These are phyloP conservation scores for Volvox carteri DNA, from an alignment of 163 green algal species.

Conservation along the genomic window DNA sequence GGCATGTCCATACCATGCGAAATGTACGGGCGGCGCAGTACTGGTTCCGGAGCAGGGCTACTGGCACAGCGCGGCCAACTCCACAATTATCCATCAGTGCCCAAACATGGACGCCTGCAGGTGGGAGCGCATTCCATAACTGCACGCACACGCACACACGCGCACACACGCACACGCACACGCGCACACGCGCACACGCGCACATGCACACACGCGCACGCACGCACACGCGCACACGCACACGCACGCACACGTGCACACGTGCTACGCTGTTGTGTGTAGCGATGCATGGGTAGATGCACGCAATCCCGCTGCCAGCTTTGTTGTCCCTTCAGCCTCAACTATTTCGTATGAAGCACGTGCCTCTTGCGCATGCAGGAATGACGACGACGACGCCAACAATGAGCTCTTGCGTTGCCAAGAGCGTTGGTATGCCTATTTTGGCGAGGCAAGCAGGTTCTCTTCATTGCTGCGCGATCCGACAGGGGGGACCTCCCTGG, in stretches of 20 bases:
- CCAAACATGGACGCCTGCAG: not conserved
- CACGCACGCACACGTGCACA: too few species aligned
- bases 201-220: too few species aligned
- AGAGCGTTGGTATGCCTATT: constrained; percentile 39
- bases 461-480: not conserved
- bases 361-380: not conserved
- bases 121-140: not conserved
- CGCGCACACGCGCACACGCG: too few species aligned
- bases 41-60: constrained; percentile 40
- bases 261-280: too few species aligned
- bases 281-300: too few species aligned
- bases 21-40: constrained; percentile 22
- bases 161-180: too few species aligned
- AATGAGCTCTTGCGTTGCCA: constrained; percentile 1
- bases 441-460: not conserved
- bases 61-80: constrained; percentile 52
- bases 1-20: constrained; percentile 2
- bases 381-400: not conserved
- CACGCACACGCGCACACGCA: too few species aligned
- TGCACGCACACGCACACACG: not conserved
- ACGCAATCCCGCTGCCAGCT: too few species aligned
- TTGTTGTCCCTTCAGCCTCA: too few species aligned
- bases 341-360: not conserved
- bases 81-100: constrained; percentile 14
- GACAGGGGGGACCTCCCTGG: not conserved